Evolutionary conservation across 2,329 filamentous ascomycete genomes (phyloP), one percentile per base, ranked within the genome.

Genomic region (Penicillium brevicompactum): DNA sequence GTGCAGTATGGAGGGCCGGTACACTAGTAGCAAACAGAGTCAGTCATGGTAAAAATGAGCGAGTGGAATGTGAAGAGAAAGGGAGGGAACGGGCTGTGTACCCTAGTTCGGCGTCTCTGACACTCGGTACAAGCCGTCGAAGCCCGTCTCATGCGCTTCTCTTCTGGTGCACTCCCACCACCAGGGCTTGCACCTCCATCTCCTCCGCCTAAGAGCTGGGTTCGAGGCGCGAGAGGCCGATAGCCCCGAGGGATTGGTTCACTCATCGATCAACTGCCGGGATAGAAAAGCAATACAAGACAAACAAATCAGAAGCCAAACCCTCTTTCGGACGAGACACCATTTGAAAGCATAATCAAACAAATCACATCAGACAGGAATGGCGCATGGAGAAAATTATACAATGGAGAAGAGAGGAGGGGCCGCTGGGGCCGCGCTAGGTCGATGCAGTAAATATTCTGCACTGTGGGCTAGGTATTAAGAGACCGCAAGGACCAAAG

Each of bases 81-180:
- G 10, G 46, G 14, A 55, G 47, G 40, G 32, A 9, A 30, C 21
- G 40, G 13, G 45, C 42, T 46, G 49, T 21, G 41, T 71, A 75
- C 72, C 70, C 69, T 74, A 45, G 70, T 74, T 41, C 72, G 70
- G 49, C 71, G 66, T 51, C 61, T 67, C 57, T 75, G 70, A 59
- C 72, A 75, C 58, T 74, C 71, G 32, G 60, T 63, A 57, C 72
- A 75, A 31, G 72, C 72, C 14, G 68, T 71, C 7, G 72, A 74
- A 11, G 70, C 72, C 48, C 72, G 63, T 53, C 68, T 73, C 44
- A 69, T 67, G 46, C 68, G 68, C 45, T 53, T 57, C 21, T 74
- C 71, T 18, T 74, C 72, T 31, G 63, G 49, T 21, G 24, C 55
- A 24, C 37, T 49, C 34, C 38, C 49, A 13, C 57, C 62, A 37